Conservation (phyloP, 257 asterid genomes). For the Solanum boliviense region DNA sequence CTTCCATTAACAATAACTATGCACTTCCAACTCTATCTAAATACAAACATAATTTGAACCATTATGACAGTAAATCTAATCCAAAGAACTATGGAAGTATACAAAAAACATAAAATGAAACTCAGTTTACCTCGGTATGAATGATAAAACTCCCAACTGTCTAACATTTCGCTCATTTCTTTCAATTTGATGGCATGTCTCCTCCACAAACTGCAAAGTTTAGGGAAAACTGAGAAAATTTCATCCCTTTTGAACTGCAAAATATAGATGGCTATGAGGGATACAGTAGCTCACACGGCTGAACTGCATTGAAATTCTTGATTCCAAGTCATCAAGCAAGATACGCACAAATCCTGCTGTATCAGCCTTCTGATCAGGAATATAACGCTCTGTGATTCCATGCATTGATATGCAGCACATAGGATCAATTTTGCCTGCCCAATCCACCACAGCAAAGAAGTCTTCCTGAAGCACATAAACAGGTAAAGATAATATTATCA, state of each 20-base stretch:
- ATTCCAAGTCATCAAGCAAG: slow-evolving; percentile 90
- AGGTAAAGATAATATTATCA: background rate
- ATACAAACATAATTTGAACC: background rate
- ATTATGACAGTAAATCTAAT: background rate
- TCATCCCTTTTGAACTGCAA: background rate
- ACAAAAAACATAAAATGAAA: background rate
- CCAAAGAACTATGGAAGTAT: background rate
- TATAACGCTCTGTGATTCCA: slow-evolving; percentile 84
- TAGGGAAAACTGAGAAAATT: slow-evolving; percentile 10
- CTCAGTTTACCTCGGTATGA: slow-evolving; percentile 66
- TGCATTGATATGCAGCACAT: slow-evolving; percentile 95
- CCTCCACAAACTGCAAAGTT: slow-evolving; percentile 78
- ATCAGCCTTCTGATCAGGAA: slow-evolving; percentile 89
- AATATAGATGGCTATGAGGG: background rate
- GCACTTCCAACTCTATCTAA: background rate
- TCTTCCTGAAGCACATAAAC: slow-evolving; percentile 55
- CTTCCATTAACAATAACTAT: background rate
- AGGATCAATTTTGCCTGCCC: slow-evolving; percentile 98
- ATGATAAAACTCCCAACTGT: slow-evolving; percentile 76
- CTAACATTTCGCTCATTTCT: slow-evolving; percentile 74
- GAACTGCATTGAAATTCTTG: slow-evolving; percentile 67
- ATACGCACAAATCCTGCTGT: slow-evolving; percentile 85
- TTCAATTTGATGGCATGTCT: slow-evolving; percentile 94
- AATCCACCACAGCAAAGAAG: slow-evolving; percentile 87
- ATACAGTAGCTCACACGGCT: slow-evolving; percentile 55